Conservation (phyloP, 2,329 filamentous ascomycete species). For the Alternaria arborescens region DNA sequence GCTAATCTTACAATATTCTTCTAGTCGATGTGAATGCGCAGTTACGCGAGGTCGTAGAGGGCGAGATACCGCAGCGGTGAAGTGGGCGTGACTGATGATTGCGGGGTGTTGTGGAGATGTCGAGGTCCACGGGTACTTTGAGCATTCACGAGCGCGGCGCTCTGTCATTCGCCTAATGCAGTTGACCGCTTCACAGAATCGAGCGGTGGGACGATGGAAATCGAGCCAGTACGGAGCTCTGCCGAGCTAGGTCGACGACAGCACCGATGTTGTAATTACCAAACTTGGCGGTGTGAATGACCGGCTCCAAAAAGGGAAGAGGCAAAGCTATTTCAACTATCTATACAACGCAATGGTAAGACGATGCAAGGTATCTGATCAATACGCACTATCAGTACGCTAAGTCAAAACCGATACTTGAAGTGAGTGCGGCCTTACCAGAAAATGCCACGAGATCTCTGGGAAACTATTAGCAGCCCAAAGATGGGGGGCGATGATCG, state of each 20-base stretch:
- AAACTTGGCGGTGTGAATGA: slow-evolving; percentile 24
- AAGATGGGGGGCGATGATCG: slow-evolving; percentile 27
- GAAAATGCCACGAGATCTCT: slow-evolving; percentile 37
- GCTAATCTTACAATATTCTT: slow-evolving; percentile 19
- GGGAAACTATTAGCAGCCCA: slow-evolving; percentile 19
- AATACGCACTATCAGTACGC: slow-evolving; percentile 30
- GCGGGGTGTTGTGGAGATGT: slow-evolving; percentile 18
- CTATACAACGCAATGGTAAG: slow-evolving; percentile 30
- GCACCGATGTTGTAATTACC: slow-evolving; percentile 13
- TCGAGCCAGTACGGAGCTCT: slow-evolving; percentile 11
- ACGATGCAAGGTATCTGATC: slow-evolving; percentile 23
- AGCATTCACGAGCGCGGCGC: slow-evolving; percentile 28
- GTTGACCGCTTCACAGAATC: slow-evolving; percentile 33
- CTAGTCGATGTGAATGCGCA: slow-evolving; percentile 19
- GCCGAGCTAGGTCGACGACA: slow-evolving; percentile 5
- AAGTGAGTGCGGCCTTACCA: slow-evolving; percentile 26
- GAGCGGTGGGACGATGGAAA: slow-evolving; percentile 29
- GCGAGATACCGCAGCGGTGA: slow-evolving; percentile 8
- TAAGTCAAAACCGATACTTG: slow-evolving; percentile 21
- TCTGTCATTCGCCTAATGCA: slow-evolving; percentile 31
- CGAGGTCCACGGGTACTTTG: slow-evolving; percentile 19
- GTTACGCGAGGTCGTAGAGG: background rate
- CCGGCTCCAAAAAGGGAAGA: slow-evolving; percentile 15
- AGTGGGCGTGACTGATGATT: slow-evolving; percentile 29
- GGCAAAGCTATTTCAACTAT: slow-evolving; percentile 24